phyloP scores from a whole-genome alignment of 169 alveolate species.

The Theileria annulata region DNA sequence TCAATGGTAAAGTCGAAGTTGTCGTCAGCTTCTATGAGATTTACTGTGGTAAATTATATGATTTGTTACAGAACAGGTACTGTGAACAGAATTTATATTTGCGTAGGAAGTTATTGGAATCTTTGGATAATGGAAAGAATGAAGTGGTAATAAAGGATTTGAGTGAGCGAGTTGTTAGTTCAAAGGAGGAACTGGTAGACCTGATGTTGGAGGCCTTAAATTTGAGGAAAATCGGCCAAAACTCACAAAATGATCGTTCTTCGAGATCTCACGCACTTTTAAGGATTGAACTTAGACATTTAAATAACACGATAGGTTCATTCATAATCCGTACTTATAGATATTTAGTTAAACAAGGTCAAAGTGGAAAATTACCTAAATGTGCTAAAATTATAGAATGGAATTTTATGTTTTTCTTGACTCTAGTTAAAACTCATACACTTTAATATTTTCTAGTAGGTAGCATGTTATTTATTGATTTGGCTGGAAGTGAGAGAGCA shows the following conservation, averaged over 20 bases:
- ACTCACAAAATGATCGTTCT: constrained; percentile 96
- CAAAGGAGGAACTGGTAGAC: constrained; percentile 87
- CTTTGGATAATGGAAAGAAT: constrained; percentile 88
- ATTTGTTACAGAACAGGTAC: constrained; percentile 92
- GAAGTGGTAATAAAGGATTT: constrained; percentile 94
- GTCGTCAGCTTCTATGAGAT: constrained; percentile 97
- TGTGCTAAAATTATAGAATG: too few species aligned
- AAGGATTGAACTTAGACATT: constrained; percentile 84
- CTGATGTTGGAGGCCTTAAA: constrained; percentile 86
- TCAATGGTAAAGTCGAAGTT: constrained; percentile 62
- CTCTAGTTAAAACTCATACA: not conserved
- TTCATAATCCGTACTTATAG: not conserved
- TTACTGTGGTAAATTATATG: constrained; percentile 98
- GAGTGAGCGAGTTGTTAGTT: constrained; percentile 81
- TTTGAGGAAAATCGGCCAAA: constrained; percentile 92
- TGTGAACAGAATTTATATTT: not conserved
- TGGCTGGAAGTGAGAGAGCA: constrained; percentile 99
- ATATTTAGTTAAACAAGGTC: not conserved
- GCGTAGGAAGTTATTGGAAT: constrained; percentile 79
- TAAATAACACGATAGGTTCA: not conserved
- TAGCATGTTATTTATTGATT: constrained; percentile 94
- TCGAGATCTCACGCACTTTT: constrained; percentile 99
- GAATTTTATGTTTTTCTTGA: not conserved
- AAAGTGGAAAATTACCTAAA: too few species aligned
- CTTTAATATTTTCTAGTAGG: constrained; percentile 69